Percentiles rank a stretch among this genome's conserved stretches.
These are phyloP conservation scores for Closterium sp. DNA, from an alignment of 139 green algal species.

Conservation along the genomic window DNA sequence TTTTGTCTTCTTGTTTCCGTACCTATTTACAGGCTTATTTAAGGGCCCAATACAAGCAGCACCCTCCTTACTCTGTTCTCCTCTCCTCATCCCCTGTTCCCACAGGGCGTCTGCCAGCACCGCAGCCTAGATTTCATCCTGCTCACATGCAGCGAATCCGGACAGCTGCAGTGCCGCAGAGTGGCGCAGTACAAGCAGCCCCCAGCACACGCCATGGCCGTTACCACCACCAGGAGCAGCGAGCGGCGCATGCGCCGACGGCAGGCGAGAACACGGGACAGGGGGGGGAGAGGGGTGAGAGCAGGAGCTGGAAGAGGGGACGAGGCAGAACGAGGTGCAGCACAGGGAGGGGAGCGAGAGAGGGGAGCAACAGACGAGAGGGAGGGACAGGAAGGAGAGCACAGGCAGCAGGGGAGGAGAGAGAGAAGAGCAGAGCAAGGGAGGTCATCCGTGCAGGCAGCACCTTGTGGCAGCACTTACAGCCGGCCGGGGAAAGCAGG, in stretches of 20 bases:
- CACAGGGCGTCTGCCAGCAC: neutral
- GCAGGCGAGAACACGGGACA: neutral
- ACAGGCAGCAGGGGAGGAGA: neutral
- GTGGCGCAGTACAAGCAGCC: neutral
- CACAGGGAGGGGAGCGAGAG: neutral
- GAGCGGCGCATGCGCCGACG: neutral
- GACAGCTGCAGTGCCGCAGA: neutral
- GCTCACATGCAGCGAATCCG: neutral
- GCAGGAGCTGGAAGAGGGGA: neutral
- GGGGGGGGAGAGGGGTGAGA: too few relatives aligned
- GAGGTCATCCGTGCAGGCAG: neutral
- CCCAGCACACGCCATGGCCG: neutral
- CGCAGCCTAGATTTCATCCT: neutral
- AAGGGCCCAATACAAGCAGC: too few relatives aligned
- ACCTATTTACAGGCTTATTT: too few relatives aligned
- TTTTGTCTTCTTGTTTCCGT: too few relatives aligned
- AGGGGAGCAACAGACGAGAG: neutral
- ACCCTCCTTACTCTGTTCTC: neutral
- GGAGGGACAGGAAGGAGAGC: neutral
- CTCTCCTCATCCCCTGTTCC: neutral
- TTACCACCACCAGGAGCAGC: neutral
- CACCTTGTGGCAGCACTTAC: neutral
- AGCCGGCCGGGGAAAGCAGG: neutral
- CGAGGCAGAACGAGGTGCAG: too few relatives aligned
- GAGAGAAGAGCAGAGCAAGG: neutral